Evolutionary conservation across 495 filamentous ascomycete species (phyloP).

Genomic region (Xylaria curta): DNA sequence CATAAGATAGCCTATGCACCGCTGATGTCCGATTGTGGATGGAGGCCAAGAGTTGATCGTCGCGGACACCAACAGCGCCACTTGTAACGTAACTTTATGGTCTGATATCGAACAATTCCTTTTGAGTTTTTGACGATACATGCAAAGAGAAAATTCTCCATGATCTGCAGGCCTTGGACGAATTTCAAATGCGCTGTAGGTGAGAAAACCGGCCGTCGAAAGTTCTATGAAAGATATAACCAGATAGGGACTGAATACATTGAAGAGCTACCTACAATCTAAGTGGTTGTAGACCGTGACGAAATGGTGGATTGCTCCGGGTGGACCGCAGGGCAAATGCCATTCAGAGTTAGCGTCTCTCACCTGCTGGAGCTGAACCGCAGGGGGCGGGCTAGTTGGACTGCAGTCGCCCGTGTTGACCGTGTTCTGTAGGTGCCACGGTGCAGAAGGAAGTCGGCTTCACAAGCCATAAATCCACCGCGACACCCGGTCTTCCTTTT

Average conservation of each 20-base stretch:
- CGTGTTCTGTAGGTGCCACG: constrained; percentile 3
- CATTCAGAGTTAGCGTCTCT: constrained; percentile 2
- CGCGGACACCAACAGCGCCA: constrained; percentile 14
- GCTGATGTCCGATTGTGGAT: not conserved
- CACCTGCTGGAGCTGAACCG: constrained; percentile 16
- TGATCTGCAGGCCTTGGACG: constrained; percentile 14
- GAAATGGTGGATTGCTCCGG: not conserved
- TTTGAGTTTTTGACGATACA: not conserved
- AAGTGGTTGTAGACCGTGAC: not conserved
- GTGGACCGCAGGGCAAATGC: not conserved
- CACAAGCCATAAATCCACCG: constrained; percentile 4
- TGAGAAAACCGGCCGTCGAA: not conserved
- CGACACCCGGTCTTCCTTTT: constrained; percentile 7
- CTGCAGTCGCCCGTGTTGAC: not conserved
- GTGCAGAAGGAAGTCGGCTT: not conserved
- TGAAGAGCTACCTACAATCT: not conserved
- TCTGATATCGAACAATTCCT: not conserved
- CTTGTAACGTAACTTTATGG: constrained; percentile 26
- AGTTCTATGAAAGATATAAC: constrained; percentile 22
- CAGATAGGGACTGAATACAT: constrained; percentile 9
- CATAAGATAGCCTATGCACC: not conserved
- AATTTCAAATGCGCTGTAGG: not conserved
- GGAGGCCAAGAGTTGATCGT: not conserved
- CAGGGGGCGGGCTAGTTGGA: constrained; percentile 16
- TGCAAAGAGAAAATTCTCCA: not conserved